phyloP scores from a whole-genome alignment of 805 yeast species.

The Debaryomyces tyrocola region DNA sequence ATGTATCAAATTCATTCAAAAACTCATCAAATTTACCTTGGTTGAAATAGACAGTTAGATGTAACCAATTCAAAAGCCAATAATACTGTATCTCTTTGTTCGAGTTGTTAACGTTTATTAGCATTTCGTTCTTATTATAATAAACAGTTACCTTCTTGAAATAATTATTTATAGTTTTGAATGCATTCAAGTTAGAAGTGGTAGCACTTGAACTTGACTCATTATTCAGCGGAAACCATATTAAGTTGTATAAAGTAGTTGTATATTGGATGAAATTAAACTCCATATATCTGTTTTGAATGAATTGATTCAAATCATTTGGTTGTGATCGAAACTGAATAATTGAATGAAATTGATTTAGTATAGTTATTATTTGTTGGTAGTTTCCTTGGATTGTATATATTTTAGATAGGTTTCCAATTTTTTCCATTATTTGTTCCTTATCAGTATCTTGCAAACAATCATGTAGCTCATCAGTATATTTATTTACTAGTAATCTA shows the following conservation, averaged over 20 bases:
- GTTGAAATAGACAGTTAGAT: slow-evolving; percentile 23
- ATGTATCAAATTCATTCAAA: slow-evolving; percentile 18
- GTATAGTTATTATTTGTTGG: slow-evolving; percentile 14
- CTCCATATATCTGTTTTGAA: slow-evolving; percentile 27
- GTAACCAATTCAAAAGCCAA: slow-evolving; percentile 20
- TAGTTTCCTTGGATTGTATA: slow-evolving; percentile 18
- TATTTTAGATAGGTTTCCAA: slow-evolving; percentile 7
- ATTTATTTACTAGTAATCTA: background rate
- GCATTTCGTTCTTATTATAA: slow-evolving; percentile 18
- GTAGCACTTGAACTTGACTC: background rate
- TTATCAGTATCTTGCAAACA: background rate
- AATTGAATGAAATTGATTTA: slow-evolving; percentile 15
- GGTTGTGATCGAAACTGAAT: slow-evolving; percentile 27
- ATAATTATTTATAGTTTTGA: slow-evolving; percentile 14
- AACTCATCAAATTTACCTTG: slow-evolving; percentile 25
- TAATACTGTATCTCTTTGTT: slow-evolving; percentile 22
- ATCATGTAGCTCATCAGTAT: background rate
- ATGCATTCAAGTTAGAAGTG: slow-evolving; percentile 3
- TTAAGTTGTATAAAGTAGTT: slow-evolving; percentile 17
- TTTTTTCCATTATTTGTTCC: background rate
- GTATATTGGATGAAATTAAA: slow-evolving; percentile 26
- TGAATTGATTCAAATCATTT: slow-evolving; percentile 16
- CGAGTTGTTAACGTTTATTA: slow-evolving; percentile 7
- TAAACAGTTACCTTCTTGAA: slow-evolving; percentile 24
- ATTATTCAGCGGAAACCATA: slow-evolving; percentile 19